Percentiles rank a stretch among this genome's conserved stretches.
phyloP scores from a whole-genome alignment of 2,329 filamentous ascomycete species.

The Talaromyces marneffei region DNA sequence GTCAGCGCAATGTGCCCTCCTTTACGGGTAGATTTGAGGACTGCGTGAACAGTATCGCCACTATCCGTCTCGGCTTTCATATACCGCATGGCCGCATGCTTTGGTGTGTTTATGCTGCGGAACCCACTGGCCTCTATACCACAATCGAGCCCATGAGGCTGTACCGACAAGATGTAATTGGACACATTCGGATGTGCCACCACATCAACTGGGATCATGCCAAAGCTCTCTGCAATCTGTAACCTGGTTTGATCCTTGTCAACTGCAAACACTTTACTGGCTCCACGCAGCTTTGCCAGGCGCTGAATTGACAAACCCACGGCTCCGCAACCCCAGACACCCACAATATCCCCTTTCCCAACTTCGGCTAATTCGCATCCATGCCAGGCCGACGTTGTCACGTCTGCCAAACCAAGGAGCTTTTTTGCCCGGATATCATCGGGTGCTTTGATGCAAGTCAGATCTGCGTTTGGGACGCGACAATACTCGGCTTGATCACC shows the following conservation, averaged over 20 bases:
- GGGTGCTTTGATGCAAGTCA: conserved; percentile 26
- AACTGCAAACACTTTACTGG: conserved; percentile 29
- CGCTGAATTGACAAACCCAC: conserved; percentile 27
- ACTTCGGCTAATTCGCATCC: conserved; percentile 29
- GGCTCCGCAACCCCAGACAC: conserved; percentile 30
- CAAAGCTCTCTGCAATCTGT: conserved; percentile 24
- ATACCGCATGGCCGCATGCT: conserved; percentile 21
- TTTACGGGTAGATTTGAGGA: conserved; percentile 28
- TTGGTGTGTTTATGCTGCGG: conserved; percentile 19
- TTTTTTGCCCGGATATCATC: conserved; percentile 24
- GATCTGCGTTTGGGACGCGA: conserved; percentile 31
- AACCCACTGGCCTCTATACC: conserved; percentile 29
- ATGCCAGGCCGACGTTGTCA: conserved; percentile 30
- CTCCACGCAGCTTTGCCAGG: conserved; percentile 26
- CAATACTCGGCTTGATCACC: conserved; percentile 34
- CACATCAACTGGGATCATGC: conserved; percentile 27
- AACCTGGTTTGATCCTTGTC: conserved; percentile 29
- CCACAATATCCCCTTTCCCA: conserved; percentile 25
- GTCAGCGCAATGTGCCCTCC: conserved; percentile 26
- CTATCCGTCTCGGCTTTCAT: conserved; percentile 24
- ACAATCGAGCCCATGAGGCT: conserved; percentile 27
- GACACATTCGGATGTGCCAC: conserved; percentile 21
- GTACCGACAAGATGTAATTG: conserved; percentile 26
- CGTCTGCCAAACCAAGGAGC: conserved; percentile 27
- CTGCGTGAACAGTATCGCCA: conserved; percentile 23